Conservation (phyloP, 768 basidiomycete species). For the Agrocybe pediades region DNA sequence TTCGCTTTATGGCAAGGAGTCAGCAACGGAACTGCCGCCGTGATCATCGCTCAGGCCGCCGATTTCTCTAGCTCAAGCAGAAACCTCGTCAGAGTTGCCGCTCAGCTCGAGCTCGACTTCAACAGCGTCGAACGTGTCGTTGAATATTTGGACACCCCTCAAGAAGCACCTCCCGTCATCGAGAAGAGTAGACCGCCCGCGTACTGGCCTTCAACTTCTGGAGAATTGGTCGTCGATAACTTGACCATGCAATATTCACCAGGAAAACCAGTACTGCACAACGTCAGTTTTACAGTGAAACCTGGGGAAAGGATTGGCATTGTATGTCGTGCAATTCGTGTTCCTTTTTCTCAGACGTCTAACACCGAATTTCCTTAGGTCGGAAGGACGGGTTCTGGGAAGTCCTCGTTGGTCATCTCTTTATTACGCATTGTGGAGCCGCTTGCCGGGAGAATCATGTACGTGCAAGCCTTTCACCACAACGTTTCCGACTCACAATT, state of each 20-base stretch:
- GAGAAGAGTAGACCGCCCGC: conserved; percentile 63
- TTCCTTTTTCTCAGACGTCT: neutral
- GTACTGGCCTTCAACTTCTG: conserved; percentile 67
- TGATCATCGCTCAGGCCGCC: conserved; percentile 73
- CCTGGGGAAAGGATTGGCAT: conserved; percentile 72
- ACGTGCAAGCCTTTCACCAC: conserved; percentile 18
- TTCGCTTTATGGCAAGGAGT: conserved; percentile 64
- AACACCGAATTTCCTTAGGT: conserved; percentile 38
- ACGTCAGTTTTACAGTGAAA: conserved; percentile 58
- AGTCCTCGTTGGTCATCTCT: conserved; percentile 59
- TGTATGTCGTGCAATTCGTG: conserved; percentile 34
- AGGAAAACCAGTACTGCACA: conserved; percentile 60
- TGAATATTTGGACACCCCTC: conserved; percentile 67
- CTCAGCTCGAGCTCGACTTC: conserved; percentile 73
- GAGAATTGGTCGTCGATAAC: conserved; percentile 58
- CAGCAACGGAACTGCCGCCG: conserved; percentile 61
- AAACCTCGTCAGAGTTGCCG: conserved; percentile 64
- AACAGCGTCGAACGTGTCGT: conserved; percentile 75
- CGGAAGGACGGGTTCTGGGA: conserved; percentile 71
- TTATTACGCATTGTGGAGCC: conserved; percentile 68
- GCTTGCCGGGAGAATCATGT: conserved; percentile 58
- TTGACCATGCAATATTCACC: conserved; percentile 65
- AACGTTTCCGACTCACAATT: neutral
- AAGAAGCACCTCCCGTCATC: conserved; percentile 67
- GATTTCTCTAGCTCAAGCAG: conserved; percentile 71